Evolutionary conservation across 2,329 filamentous ascomycete species (phyloP), one percentile per base, ranked within the genome.

Genomic region (Ustulina deusta): DNA sequence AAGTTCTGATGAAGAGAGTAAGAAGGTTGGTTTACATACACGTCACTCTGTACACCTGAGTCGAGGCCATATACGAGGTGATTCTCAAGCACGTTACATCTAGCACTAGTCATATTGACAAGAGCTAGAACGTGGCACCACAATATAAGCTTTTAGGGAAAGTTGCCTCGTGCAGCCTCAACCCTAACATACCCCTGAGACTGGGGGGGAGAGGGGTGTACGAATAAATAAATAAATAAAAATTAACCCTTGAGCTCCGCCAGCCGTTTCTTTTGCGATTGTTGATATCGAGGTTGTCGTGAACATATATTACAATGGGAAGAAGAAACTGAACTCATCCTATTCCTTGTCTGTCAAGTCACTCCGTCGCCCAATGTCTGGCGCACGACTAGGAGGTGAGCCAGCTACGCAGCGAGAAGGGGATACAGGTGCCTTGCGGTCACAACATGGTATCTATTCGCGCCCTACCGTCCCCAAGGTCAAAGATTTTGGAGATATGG

Each of bases 401-500:
- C 58, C 54, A 13, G 32, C 70, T 13, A 57, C 65, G 52, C 52
- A 51, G 40, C 62, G 15, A 34, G 34, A 64, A 61, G 63, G 66
- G 25, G 49, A 52, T 29, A 15, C 32, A 29, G 25, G 15, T 20
- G 25, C 27, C 40, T 64, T 40, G 22, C 48, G 38, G 15, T 42
- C 54, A 61, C 58, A 61, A 7, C 57, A 63, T 34, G 63, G 25
- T 25, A 63, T 42, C 38, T 68, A 68, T 52, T 61, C 63, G 27
- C 69, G 61, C 32, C 70, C 72, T 60, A 60, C 63, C 32, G 67
- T 70, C 46, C 63, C 66, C 44, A 66, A 38, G 42, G 49, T 60
- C n/a, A 65, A 72, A 25, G 62, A 63, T 44, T 56, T 65, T 2
- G 68, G 57, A 29, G 66, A 78, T 5, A 75, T 87, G 55, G 78